A percentile compares a stretch with the other conserved stretches of the same genome.
Conservation (phyloP, 129 eudicot species). For the Escallonia rubra region DNA sequence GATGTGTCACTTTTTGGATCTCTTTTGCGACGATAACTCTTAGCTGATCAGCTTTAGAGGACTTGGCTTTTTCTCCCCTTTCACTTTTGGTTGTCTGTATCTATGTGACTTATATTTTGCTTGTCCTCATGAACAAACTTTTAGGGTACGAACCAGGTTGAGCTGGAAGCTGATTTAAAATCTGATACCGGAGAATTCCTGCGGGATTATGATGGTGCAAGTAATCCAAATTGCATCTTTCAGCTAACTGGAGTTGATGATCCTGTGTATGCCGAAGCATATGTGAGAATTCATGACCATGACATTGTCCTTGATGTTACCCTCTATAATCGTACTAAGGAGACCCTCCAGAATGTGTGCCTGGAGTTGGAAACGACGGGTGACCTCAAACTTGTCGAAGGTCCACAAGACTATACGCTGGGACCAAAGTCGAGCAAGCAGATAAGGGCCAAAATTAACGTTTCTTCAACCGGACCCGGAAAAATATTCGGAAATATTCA, state of each 20-base stretch:
- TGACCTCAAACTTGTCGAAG: background rate
- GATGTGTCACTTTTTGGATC: too few species aligned
- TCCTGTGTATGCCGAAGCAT: slow-evolving; percentile 1
- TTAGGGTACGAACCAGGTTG: slow-evolving; percentile 2
- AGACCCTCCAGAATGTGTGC: slow-evolving; percentile 1
- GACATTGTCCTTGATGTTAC: slow-evolving; percentile 4
- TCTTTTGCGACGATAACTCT: too few species aligned
- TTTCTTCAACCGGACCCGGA: background rate
- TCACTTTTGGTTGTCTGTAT: too few species aligned
- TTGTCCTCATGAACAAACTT: background rate
- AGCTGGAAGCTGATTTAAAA: slow-evolving; percentile 2
- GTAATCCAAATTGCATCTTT: background rate
- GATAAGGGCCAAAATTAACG: background rate
- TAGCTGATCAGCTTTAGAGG: too few species aligned
- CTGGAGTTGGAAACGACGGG: slow-evolving; percentile 1
- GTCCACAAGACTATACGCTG: background rate
- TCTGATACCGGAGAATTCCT: background rate
- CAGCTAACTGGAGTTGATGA: background rate
- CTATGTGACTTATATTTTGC: too few species aligned
- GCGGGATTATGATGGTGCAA: background rate
- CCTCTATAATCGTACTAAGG: background rate
- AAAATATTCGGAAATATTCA: background rate
- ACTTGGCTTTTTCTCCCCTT: too few species aligned
- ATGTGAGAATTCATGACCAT: background rate
- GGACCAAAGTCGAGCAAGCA: background rate